These are phyloP conservation scores for Cladosporium sp. DNA, from an alignment of 2,329 filamentous ascomycete genomes.

Conservation along the genomic window DNA sequence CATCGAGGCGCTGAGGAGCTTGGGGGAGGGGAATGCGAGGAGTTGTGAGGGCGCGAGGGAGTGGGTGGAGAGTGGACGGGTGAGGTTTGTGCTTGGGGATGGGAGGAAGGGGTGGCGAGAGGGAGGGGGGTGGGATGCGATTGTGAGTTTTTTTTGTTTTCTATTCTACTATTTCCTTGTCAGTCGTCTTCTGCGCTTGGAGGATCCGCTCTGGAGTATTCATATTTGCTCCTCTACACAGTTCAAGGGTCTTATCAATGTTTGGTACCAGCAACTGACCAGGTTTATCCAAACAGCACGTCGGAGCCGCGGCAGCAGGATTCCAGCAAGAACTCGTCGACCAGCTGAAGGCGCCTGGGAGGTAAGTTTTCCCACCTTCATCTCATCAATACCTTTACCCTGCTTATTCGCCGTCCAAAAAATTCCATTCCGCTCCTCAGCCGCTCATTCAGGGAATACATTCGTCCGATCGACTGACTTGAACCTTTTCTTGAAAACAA, in stretches of 20 bases:
- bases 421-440: too few species aligned
- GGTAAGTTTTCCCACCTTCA: constrained; percentile 35
- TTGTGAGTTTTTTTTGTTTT: constrained; percentile 37
- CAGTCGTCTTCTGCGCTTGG: not conserved
- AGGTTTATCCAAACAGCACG: constrained; percentile 49
- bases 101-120: constrained; percentile 44
- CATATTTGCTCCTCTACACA: too few species aligned
- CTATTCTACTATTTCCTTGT: not conserved
- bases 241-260: too few species aligned
- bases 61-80: constrained; percentile 60
- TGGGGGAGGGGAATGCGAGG: constrained; percentile 39
- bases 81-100: constrained; percentile 72
- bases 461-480: too few species aligned
- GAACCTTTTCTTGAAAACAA: too few species aligned
- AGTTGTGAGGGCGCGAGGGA: constrained; percentile 44
- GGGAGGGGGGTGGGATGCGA: constrained; percentile 72
- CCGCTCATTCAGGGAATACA: too few species aligned
- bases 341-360: constrained; percentile 74
- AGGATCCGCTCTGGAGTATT: too few species aligned
- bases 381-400: not conserved
- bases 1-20: constrained; percentile 43
- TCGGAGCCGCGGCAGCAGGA: constrained; percentile 76
- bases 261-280: too few species aligned
- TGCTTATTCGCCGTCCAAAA: not conserved
- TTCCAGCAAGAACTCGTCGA: constrained; percentile 68